Conservation (phyloP, 2,329 filamentous ascomycete genomes). For the Albifimbria verrucaria region DNA sequence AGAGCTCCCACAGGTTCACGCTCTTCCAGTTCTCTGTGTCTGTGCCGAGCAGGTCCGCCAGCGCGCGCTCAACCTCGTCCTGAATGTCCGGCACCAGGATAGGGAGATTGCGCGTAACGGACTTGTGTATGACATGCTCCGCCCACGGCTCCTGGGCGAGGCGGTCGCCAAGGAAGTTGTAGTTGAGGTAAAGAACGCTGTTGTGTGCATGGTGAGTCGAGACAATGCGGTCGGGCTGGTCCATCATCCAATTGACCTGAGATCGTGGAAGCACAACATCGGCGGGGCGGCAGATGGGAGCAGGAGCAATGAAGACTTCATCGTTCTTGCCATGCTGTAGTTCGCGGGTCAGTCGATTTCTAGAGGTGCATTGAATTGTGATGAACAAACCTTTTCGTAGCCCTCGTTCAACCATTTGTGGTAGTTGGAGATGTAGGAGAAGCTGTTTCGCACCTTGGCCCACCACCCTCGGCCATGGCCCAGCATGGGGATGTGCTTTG, state of each 20-base stretch:
- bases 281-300: constrained; percentile 34
- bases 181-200: constrained; percentile 31
- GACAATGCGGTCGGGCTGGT: constrained; percentile 41
- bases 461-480: constrained; percentile 33
- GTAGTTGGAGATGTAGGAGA: constrained; percentile 34
- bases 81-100: constrained; percentile 37
- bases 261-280: constrained; percentile 42
- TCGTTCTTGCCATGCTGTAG: constrained; percentile 36
- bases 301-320: constrained; percentile 38
- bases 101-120: constrained; percentile 37
- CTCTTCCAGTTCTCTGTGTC: constrained; percentile 32
- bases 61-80: constrained; percentile 33
- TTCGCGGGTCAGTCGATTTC: background rate
- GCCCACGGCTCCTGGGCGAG: constrained; percentile 35
- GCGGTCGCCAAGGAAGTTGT: constrained; percentile 38
- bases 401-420: constrained; percentile 39
- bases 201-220: constrained; percentile 39
- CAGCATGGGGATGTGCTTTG: constrained; percentile 35
- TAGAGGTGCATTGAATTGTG: background rate
- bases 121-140: constrained; percentile 39
- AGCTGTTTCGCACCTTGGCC: constrained; percentile 35
- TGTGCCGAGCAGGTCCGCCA: constrained; percentile 18
- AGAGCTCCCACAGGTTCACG: constrained; percentile 42
- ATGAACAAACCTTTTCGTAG: constrained; percentile 33
- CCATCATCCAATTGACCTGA: constrained; percentile 43